Base-by-base conservation (phyloP, 106 monocot genomes). In the Allium fistulosum region DNA sequence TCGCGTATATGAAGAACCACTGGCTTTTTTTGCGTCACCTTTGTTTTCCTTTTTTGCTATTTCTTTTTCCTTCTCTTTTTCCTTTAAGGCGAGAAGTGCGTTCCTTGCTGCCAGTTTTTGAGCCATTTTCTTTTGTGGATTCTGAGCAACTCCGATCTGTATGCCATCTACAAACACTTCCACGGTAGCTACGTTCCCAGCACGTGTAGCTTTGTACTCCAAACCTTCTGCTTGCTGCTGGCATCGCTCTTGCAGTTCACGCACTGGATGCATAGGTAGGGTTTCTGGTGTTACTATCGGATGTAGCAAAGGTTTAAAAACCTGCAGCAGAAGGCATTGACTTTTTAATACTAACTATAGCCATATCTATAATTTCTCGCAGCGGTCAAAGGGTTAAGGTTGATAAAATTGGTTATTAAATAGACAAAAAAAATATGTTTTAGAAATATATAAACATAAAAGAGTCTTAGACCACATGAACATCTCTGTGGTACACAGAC, bases 61-160 rank as follows among this genome's bases (percentile, higher is more conserved):
- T 52, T 81, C 88, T 58, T 52, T 76, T 56, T 80, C 85, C 63
- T 66, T 75, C 58, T 89, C 85, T 74, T 86, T 96, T 72, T 96
- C 96, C 80, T 92, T 90, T 53, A 99, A 62, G 9, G 74, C 69
- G 8, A 72, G 78, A 9, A 99, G 85, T 4, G 92, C 92, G 73
- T 99, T 89, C 61, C 97, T 82, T 7, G 97, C 97, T 14, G 97
- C 97, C 53, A 99, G 68, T 58, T 99, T 99, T 68, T 99, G 97
- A 5, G 97, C 97, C 97, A 99, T 99, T 61, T 99, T 99, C 71
- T 93, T 99, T 78, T 99, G 97, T 16, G 97, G 81, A 73, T 99
- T 99, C 65, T 92, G 92, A 37, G 92, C 97, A 17, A 79, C 69
- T 37, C 89, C 89, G 13, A 90, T 92, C 73, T 92, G 92, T 11